phyloP scores from a whole-genome alignment of 2,329 filamentous ascomycete species.

The Sordariomycetes sp. region DNA sequence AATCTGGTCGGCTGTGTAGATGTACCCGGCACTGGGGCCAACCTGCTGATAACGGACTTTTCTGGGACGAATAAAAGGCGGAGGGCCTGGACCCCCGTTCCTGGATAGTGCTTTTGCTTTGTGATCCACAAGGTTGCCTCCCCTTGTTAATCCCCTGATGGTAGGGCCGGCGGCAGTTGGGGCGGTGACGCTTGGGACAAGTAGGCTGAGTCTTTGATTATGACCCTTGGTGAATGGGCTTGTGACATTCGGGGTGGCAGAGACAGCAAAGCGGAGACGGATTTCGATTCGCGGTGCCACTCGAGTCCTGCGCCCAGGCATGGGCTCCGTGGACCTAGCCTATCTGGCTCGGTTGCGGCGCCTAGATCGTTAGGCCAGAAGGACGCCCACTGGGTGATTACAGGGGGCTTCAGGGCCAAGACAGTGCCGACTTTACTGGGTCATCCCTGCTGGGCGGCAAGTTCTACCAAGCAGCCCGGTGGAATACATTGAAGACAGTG shows the following conservation, averaged over 20 bases:
- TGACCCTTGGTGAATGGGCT: background rate
- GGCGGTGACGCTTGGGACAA: background rate
- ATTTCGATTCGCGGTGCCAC: background rate
- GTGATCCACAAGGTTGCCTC: background rate
- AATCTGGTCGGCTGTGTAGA: background rate
- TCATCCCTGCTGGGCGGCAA: background rate
- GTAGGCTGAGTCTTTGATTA: background rate
- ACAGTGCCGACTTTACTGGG: background rate
- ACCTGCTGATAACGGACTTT: background rate
- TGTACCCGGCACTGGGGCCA: background rate
- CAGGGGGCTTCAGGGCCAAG: background rate
- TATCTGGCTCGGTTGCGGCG: background rate
- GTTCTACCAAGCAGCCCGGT: too few species aligned
- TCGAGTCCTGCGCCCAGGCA: too few species aligned
- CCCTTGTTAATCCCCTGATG: background rate
- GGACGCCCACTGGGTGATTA: background rate
- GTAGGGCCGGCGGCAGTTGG: background rate
- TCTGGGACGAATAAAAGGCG: background rate
- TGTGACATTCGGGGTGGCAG: background rate
- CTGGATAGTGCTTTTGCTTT: background rate
- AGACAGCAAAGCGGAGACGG: background rate
- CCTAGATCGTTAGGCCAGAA: background rate
- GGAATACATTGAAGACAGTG: background rate
- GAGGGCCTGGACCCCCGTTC: background rate
- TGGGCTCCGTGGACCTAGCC: background rate